phyloP scores from a whole-genome alignment of 164 flowering plant species.

The Macadamia tetraphylla region DNA sequence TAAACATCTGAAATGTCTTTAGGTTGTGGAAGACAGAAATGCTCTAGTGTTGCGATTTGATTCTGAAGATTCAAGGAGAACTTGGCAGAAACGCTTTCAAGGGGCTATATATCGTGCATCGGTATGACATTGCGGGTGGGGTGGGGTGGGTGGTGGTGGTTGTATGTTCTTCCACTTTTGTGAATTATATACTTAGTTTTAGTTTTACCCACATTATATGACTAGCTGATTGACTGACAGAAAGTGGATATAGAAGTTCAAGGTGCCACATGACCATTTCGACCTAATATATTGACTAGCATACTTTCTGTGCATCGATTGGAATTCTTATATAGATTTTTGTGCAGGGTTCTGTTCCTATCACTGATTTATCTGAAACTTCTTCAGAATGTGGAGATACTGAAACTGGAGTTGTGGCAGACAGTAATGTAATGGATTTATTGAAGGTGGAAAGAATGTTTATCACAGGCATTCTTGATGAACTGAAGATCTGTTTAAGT shows the following conservation, averaged over 20 bases:
- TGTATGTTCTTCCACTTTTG: too few relatives aligned
- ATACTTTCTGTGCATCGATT: not conserved
- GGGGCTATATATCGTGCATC: constrained; percentile 91
- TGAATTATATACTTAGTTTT: too few relatives aligned
- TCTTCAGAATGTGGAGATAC: constrained; percentile 63
- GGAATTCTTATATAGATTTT: not conserved
- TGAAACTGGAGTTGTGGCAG: constrained; percentile 28
- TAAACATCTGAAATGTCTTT: constrained; percentile 3
- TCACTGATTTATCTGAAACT: constrained; percentile 60
- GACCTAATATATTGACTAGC: not conserved
- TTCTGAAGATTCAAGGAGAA: constrained; percentile 55
- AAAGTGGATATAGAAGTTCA: too few relatives aligned
- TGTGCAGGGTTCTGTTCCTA: constrained; percentile 65
- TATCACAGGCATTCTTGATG: constrained; percentile 83
- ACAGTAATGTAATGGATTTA: constrained; percentile 21
- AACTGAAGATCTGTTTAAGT: constrained; percentile 69
- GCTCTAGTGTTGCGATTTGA: constrained; percentile 67
- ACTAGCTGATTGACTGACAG: too few relatives aligned
- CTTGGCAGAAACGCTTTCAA: constrained; percentile 74
- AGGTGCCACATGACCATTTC: too few relatives aligned
- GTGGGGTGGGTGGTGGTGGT: too few relatives aligned
- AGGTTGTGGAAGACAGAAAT: constrained; percentile 81
- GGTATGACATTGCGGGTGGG: constrained; percentile 30
- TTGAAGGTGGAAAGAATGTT: constrained; percentile 51
- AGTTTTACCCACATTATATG: too few relatives aligned